A percentile compares a stretch with the other conserved stretches of the same genome.
Conservation (phyloP, 495 filamentous ascomycete species). For the Tuber microsphaerosporum region DNA sequence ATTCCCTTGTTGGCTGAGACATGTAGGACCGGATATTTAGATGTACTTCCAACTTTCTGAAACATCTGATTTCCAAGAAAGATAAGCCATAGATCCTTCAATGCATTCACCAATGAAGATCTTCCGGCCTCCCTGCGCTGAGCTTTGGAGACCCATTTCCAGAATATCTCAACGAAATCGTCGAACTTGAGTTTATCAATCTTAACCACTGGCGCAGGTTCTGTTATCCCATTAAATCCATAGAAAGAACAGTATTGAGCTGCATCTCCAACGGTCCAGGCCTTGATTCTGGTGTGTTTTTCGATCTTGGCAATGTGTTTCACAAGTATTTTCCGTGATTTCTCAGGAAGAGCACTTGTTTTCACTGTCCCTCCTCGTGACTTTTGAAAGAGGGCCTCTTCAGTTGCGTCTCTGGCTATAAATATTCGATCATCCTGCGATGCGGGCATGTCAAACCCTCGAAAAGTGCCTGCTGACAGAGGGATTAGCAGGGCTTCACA, state of each 20-base stretch:
- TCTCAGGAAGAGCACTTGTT: neutral
- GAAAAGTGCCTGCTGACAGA: slow-evolving; percentile 19
- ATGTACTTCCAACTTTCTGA: slow-evolving; percentile 32
- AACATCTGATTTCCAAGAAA: slow-evolving; percentile 33
- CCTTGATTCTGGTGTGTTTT: slow-evolving; percentile 11
- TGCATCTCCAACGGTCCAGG: slow-evolving; percentile 27
- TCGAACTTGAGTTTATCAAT: slow-evolving; percentile 15
- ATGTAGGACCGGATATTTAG: slow-evolving; percentile 19
- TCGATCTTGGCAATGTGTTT: slow-evolving; percentile 13
- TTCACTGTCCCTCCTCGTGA: slow-evolving; percentile 19
- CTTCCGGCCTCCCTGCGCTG: neutral
- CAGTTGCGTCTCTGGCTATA: slow-evolving; percentile 8
- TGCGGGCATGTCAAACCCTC: slow-evolving; percentile 9
- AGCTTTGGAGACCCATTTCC: slow-evolving; percentile 18
- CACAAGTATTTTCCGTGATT: slow-evolving; percentile 1
- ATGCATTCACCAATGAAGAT: neutral
- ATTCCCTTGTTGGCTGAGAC: slow-evolving; percentile 9
- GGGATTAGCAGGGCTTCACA: slow-evolving; percentile 34
- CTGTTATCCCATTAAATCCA: slow-evolving; percentile 6
- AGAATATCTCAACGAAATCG: slow-evolving; percentile 26
- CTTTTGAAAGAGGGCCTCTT: slow-evolving; percentile 24
- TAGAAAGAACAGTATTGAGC: slow-evolving; percentile 19
- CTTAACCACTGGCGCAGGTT: neutral
- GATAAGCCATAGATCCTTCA: slow-evolving; percentile 41
- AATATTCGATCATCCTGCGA: slow-evolving; percentile 13